Conservation (phyloP, 1,139 yeast species). For the Diutina pseudorugosa region DNA sequence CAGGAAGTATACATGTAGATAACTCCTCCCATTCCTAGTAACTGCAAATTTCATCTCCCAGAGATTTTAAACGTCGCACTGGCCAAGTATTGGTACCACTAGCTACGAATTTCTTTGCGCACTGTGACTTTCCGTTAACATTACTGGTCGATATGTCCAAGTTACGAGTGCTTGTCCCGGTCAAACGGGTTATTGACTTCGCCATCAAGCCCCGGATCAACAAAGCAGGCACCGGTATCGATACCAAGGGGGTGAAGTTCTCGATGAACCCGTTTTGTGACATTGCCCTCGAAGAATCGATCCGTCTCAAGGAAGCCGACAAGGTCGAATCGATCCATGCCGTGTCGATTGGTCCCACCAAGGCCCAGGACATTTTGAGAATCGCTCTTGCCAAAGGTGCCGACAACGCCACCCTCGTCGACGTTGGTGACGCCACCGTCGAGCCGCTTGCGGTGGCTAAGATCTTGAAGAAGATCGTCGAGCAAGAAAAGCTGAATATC, state of each 20-base stretch:
- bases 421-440: constrained; percentile 57
- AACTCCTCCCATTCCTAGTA: no score
- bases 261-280: constrained; percentile 96
- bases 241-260: constrained; percentile 83
- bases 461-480: constrained; percentile 61
- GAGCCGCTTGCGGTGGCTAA: constrained; percentile 94
- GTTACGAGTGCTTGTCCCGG: constrained; percentile 78
- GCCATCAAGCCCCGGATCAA: constrained; percentile 91
- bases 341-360: constrained; percentile 81
- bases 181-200: constrained; percentile 87
- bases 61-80: neutral
- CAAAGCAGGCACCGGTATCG: constrained; percentile 76
- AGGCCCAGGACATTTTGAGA: constrained; percentile 79
- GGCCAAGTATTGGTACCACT: neutral
- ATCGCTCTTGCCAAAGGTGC: constrained; percentile 93
- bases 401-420: constrained; percentile 73
- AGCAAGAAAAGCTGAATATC: constrained; percentile 59
- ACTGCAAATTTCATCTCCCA: no score
- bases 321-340: constrained; percentile 79
- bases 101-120: neutral
- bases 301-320: constrained; percentile 65
- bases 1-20: no score
- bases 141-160: neutral
- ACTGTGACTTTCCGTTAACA: neutral
- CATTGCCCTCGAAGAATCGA: constrained; percentile 89